Percentiles rank a stretch among this genome's conserved stretches.
phyloP scores from a whole-genome alignment of 202 grass and related monocot species.

The Schoenoplectus tabernaemontani region DNA sequence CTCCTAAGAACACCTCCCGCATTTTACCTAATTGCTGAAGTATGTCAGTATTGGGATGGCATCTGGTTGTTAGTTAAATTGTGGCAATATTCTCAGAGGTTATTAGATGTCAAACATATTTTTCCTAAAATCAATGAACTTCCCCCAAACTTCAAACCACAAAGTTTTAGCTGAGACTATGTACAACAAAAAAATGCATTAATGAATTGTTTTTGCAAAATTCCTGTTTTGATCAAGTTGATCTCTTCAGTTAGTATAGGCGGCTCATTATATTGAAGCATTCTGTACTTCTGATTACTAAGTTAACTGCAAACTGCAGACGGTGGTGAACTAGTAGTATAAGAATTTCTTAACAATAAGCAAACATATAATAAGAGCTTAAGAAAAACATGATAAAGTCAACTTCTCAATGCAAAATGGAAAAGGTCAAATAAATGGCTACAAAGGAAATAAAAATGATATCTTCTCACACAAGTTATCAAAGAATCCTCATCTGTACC shows the following conservation, averaged over 20 bases:
- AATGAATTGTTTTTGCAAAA: neutral
- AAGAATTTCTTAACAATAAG: neutral
- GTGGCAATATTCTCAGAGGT: neutral
- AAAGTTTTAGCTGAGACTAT: neutral
- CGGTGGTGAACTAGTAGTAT: neutral
- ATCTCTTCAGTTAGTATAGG: neutral
- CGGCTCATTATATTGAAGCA: neutral
- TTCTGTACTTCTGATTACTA: neutral
- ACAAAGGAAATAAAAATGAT: neutral
- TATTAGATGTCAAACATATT: neutral
- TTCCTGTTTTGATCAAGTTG: neutral
- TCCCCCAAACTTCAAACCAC: neutral
- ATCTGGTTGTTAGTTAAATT: neutral
- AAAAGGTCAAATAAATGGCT: neutral
- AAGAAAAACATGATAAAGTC: neutral
- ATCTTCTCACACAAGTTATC: neutral
- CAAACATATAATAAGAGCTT: neutral
- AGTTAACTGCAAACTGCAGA: neutral
- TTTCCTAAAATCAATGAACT: neutral
- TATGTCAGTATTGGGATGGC: neutral
- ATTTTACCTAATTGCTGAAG: neutral
- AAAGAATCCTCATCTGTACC: slow-evolving; percentile 30
- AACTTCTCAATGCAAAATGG: neutral
- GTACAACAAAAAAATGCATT: neutral
- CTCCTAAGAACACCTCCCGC: neutral